Base-by-base conservation (phyloP, 371 early-diverging fungal genomes). In the Syncephalastrum monosporum region DNA sequence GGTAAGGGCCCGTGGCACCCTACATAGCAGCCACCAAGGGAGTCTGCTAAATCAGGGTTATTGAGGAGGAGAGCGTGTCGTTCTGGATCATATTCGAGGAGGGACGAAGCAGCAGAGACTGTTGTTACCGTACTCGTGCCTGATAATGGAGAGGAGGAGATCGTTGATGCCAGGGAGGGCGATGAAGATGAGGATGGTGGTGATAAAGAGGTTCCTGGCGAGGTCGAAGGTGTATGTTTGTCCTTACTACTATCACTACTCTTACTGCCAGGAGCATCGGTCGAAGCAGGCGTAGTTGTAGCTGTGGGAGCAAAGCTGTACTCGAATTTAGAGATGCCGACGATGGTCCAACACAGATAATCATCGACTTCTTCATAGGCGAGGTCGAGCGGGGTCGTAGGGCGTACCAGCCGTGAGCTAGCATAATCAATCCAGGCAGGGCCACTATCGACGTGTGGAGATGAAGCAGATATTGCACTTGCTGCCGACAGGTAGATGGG, bases 271-370 rank as follows among this genome's bases (percentile, higher is more conserved):
- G 56, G 14, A 23, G 53, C 5, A 21, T 21, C 21, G 38, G 27
- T 25, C 44, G 21, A 41, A 24, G 45, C 42, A 46, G 55, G 19
- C 45, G 44, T 7, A 21, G 63, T 56, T 58, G 65, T 63, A 64
- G 62, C 56, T 58, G 60, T 10, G 57, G 78, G 79, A 19, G 70
- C 63, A 60, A 75, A 80, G 2, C 73, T 74, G 55, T 81, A 79
- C 50, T 82, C 79, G 59, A 79, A 79, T 47, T 77, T 79, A 47
- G 78, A 63, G 43, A 78, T 75, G 47, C 91, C 89, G 29, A 91
- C 90, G 57, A 91, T 90, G 5, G 92, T 92, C 92, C 92, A 92
- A 73, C 91, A 92, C 42, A 89, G 76, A 66, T 84, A 84, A 58
- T 92, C 91, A 63, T 90, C 89, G 12, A 90, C 69, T 29, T 64